Evolutionary conservation across 148 eudicot species (phyloP), one percentile per base, ranked within the genome.

Genomic region (Rhododendron kiyosumense): DNA sequence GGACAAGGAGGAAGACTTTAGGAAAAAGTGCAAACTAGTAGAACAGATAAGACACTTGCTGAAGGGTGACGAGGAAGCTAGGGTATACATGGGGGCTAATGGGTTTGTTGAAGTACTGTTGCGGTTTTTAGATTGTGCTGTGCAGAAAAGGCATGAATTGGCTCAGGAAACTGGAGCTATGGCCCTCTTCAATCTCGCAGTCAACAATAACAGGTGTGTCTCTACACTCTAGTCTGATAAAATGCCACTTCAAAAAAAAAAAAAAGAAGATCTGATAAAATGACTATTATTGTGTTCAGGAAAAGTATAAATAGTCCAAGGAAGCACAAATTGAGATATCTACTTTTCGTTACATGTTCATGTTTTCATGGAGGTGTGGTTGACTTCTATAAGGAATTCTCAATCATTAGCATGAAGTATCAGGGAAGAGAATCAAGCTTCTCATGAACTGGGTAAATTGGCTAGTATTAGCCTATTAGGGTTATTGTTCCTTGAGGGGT

Each of bases 101-200:
- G 98, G 99, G 81, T 97, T 95, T 91, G 93, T 95, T 86, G 98
- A 95, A 89, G 94, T 93, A 49, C 90, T 97, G 57, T 81, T 97
- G 84, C 88, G 57, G 82, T 97, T 95, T 93, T 84, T 97, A 83
- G 94, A 90, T 80, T 84, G 84, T 46, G 95, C 96, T 59, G 87
- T 95, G 85, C 73, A 84, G 63, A 93, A 90, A 81, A 84, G 88
- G 85, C 85, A 91, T 88, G 86, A 84, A 75, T 75, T 87, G 89
- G 96, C 98, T 82, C 91, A 92, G 91, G 98, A 97, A 90, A 93
- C 85, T 76, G 98, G 98, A 85, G 95, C 98, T 15, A 93, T 97
- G 98, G 98, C 99, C 79, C 94, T 97, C 85, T 97, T 97, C 89
- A 97, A 97, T 92, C 95, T 97, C 63, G 96, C 95, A 52, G 98